Evolutionary conservation across 345 rosid genomes (phyloP), one percentile per base, ranked within the genome.

Genomic region (Camelina sativa): DNA sequence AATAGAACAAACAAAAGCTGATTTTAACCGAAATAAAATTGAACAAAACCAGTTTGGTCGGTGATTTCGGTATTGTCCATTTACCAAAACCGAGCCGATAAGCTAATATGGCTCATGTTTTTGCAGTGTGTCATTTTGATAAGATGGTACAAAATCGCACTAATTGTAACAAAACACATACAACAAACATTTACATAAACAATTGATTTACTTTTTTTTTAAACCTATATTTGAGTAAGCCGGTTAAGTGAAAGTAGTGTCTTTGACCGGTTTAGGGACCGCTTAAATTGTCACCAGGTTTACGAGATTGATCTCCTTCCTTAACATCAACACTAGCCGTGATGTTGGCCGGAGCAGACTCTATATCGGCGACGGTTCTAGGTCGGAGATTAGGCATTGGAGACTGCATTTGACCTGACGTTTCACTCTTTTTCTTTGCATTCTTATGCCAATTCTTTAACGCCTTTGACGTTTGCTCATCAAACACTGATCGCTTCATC

Each of bases 401-500:
- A 19, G 37, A 34, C 30, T 15, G 65, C 22, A 35, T 11, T 38
- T 13, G 57, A 67, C 50, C 11, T 34, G 79, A 8, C 37, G 74
- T 81, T 7, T 85, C 91, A 56, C 73, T 85, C 81, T 84, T 90
- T 80, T 80, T 83, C 47, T 51, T 43, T 9, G 97, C 99, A 6
- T 82, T 86, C 72, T 43, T 89, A 46, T 85, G 99, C 99, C 99
- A 95, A 69, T 78, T 84, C 82, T 62, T 89, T 35, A 95, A 72
- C 17, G 99, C 98, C 82, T 84, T 92, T 0, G 91, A 84, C 6
- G 99, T 90, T 85, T 90, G 96, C 0, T 89, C 90, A 74, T 95
- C 99, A 69, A 95, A 95, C 65, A 95, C 90, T 4, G 99, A 86
- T 67, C 82, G 78, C 82, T 95, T 95, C 99, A 95, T 92, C 59